Evolutionary conservation across 139 green algal genomes (phyloP), one percentile per base, ranked within the genome.

Genomic region (Closterium sp.): DNA sequence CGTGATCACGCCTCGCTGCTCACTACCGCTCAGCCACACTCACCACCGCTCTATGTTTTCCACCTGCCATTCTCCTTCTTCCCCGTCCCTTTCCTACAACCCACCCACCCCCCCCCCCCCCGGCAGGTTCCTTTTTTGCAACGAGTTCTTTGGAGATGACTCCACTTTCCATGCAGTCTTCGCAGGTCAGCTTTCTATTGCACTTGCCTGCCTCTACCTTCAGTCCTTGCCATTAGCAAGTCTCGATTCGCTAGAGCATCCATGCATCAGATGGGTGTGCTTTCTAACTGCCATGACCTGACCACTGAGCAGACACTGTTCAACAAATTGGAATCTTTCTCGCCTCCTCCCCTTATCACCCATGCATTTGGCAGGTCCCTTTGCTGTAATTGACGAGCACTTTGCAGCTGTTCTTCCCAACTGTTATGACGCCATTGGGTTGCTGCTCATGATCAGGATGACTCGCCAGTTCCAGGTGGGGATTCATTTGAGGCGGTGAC

Each of bases 371-470:
- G 38, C 91, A 93, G 91, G 91, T 34, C 90, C 93, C 19, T 84
- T 96, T 70, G 91, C 42, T 19, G 89, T 92, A 4, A 93, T 95
- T 2, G 86, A 95, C n/a, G 94, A 96, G 32, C 88, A 94, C 88
- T 42, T 96, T 11, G 31, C 30, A n/a, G 32, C 29, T 45, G 90
- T 91, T 42, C 86, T 95, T 19, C 93, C 94, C 24, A 70, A 88
- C 19, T 95, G 94, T 92, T 90, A 95, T 87, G 98, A 99, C 91
- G 95, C 97, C 34, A 88, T 99, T 22, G 97, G 96, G 29, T 84
- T 99, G 30, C 95, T 99, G 95, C 95, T 99, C 2, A 98, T 99
- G 96, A 98, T 99, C 90, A 96, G 97, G 30, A 96, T 99, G 50
- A 99, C 38, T 50, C 38, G 38, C 38, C 38, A 50, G 38, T 89